A percentile compares a stretch with the other conserved stretches of the same genome.
Conservation (phyloP, 495 filamentous ascomycete species). For the Penicillium paxilli region DNA sequence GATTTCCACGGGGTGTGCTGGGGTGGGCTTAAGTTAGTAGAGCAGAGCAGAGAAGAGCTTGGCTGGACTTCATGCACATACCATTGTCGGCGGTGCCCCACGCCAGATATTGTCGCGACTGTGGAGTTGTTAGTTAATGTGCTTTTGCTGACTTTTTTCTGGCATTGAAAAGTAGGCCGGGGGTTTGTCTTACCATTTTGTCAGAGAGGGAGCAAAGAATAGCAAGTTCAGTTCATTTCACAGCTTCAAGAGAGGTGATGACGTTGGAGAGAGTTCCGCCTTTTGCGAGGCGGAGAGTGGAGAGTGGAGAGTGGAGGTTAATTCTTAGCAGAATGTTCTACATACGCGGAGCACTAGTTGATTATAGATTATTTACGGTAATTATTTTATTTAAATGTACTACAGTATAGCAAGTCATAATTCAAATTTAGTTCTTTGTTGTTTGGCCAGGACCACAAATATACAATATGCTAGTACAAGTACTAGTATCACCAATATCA, state of each 20-base stretch:
- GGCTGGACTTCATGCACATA: no score
- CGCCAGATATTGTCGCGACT: slow-evolving; percentile 99
- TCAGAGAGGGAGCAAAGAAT: no score
- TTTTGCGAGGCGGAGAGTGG: not conserved
- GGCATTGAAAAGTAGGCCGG: no score
- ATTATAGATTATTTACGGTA: not conserved
- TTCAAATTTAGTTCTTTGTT: no score
- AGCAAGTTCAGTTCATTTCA: no score
- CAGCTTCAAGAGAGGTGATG: no score
- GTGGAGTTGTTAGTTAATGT: not conserved
- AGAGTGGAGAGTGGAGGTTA: no score
- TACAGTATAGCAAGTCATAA: no score
- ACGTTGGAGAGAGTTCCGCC: slow-evolving; percentile 13
- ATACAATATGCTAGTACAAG: not conserved
- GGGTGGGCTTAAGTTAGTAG: slow-evolving; percentile 20
- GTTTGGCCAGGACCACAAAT: not conserved
- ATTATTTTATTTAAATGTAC: not conserved
- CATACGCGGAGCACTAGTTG: no score
- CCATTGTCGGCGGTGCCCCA: slow-evolving; percentile 87
- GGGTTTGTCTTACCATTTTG: no score
- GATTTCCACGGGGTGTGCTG: slow-evolving; percentile 85
- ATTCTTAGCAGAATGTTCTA: no score
- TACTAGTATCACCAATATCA: no score
- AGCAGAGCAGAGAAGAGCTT: slow-evolving; percentile 8
- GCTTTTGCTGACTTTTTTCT: not conserved